Evolutionary conservation across 257 asterid species (phyloP), one percentile per base, ranked within the genome.

Genomic region (Jasminum sambac): DNA sequence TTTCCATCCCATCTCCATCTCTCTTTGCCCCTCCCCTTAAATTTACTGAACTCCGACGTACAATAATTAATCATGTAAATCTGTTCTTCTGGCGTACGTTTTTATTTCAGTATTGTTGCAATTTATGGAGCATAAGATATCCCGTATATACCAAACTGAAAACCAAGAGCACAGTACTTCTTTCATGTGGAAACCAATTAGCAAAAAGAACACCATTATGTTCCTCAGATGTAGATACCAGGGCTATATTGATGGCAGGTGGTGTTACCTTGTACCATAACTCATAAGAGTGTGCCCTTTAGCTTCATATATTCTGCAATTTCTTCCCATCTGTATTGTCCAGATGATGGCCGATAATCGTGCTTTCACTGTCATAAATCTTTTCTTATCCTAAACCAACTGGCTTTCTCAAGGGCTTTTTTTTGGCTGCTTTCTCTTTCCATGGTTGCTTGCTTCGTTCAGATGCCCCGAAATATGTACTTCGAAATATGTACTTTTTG

Each of bases 231-330:
- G 25, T 17, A 8, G 36, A 55, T 34, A 30, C 34, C 36, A 34
- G 36, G 36, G 36, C 36, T 30, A 23, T 10, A 55, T 19, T 23
- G 62, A 23, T 8, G 6, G 14, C 62, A 21, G 59, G 5, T 50
- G 36, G 36, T 55, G 34, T 55, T 55, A 14, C 62, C 34, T 55
- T 55, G 34, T 55, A 8, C 5, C 36, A 21, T 55, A 55, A 55
- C 62, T 55, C 62, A 55, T 9, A 10, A 55, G 14, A 23, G 8
- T 4, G 8, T 23, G 36, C n/a, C 8, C 59, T 2, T 19, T 23
- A 19, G 23, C n/a, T 55, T 55, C 34, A 55, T 19, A 55, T 55
- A 55, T 55, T 55, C 62, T 55, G 36, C 30, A 55, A 55, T 55
- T 50, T 55, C 62, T 10, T 55, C 62, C 36, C 62, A 55, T 55